phyloP scores from a whole-genome alignment of 2,329 filamentous ascomycete species.

The Leptoxyphium fumago region DNA sequence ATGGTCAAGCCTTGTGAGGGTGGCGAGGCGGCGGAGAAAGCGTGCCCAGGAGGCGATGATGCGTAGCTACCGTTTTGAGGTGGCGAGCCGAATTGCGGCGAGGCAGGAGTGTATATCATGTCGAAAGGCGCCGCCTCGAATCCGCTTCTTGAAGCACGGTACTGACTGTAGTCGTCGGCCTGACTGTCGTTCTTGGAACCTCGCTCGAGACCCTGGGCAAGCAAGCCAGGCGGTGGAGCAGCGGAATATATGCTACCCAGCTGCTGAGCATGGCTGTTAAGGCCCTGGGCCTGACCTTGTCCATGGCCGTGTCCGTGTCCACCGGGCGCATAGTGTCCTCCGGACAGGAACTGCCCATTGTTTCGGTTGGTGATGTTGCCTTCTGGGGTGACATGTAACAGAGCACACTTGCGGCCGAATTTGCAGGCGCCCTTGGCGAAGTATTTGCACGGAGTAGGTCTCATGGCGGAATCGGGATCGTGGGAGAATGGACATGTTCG shows the following conservation, averaged over 20 bases:
- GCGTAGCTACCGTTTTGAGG: conserved; percentile 63
- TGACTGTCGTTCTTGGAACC: conserved; percentile 12
- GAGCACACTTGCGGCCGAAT: conserved; percentile 93
- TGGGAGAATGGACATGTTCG: conserved; percentile 94
- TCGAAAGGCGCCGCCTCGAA: conserved; percentile 31
- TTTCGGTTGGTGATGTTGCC: conserved; percentile 74
- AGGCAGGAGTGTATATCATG: conserved; percentile 41
- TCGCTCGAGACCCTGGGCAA: conserved; percentile 18
- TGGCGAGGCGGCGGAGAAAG: background rate
- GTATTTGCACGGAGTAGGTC: conserved; percentile 90
- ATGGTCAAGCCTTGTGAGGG: conserved; percentile 56
- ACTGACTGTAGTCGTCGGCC: conserved; percentile 15
- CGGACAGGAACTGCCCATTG: conserved; percentile 6
- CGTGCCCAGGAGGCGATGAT: conserved; percentile 48
- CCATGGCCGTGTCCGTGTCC: conserved; percentile 1
- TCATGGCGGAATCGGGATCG: conserved; percentile 68
- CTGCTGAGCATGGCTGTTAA: background rate
- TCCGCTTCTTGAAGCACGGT: conserved; percentile 13
- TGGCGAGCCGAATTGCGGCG: conserved; percentile 67
- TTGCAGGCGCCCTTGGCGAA: conserved; percentile 99
- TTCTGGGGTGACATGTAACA: conserved; percentile 88
- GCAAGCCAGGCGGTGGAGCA: conserved; percentile 16
- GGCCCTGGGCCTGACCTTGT: too few species aligned
- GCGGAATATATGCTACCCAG: conserved; percentile 7
- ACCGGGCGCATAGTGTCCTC: conserved; percentile 2